Conservation (phyloP, 2,329 filamentous ascomycete genomes). For the Trichoderma atrobrunneum region DNA sequence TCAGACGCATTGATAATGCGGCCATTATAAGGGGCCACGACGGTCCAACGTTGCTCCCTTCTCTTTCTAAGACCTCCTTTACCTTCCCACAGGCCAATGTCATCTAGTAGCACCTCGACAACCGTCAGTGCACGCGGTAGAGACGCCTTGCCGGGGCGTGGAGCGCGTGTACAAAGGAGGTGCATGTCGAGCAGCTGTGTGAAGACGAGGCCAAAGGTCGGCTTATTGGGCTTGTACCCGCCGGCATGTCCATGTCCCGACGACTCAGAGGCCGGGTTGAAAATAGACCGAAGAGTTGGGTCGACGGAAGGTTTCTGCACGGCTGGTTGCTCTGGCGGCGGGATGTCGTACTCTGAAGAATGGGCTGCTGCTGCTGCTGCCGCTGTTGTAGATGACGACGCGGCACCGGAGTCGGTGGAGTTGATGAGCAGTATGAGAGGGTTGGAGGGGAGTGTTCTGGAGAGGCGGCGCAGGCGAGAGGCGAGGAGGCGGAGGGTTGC, state of each 20-base stretch:
- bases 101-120: constrained; percentile 52
- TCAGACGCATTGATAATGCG: constrained; percentile 41
- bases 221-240: constrained; percentile 39
- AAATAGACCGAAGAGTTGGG: constrained; percentile 50
- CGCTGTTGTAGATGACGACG: not conserved
- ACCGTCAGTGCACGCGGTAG: constrained; percentile 38
- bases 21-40: constrained; percentile 42
- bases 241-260: constrained; percentile 27
- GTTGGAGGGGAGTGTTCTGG: constrained; percentile 38
- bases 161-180: constrained; percentile 48
- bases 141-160: constrained; percentile 23
- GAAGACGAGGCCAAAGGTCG: constrained; percentile 55
- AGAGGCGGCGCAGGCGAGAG: constrained; percentile 44
- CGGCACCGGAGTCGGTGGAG: constrained; percentile 35
- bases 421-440: constrained; percentile 57
- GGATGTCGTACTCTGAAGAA: not conserved
- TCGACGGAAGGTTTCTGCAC: constrained; percentile 31
- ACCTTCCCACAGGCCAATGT: constrained; percentile 45
- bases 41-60: constrained; percentile 56
- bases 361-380: not conserved
- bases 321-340: not conserved
- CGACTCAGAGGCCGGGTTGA: constrained; percentile 29
- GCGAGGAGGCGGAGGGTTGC: constrained; percentile 47
- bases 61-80: constrained; percentile 29
- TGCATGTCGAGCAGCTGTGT: constrained; percentile 54